A percentile compares a stretch with the other conserved stretches of the same genome.
Evolutionary conservation across 768 basidiomycete species (phyloP).

Genomic region (Lanmaoa rubissima): DNA sequence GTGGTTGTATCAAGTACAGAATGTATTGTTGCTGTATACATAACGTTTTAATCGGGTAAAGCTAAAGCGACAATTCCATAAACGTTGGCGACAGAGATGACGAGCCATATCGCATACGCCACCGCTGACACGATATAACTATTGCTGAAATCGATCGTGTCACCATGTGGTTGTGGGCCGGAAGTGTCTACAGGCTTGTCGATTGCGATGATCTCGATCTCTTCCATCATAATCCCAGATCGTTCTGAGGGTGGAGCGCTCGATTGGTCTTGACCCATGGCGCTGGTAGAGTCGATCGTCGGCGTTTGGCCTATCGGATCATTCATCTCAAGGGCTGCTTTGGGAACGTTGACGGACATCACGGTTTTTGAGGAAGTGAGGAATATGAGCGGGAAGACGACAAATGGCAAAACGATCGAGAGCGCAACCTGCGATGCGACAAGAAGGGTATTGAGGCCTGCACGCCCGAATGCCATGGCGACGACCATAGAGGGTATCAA

Average conservation of each 20-base stretch:
- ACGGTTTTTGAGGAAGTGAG: constrained; percentile 37
- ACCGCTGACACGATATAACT: constrained; percentile 36
- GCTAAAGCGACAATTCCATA: constrained; percentile 52
- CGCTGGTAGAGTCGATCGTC: constrained; percentile 7
- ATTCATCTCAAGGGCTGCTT: neutral
- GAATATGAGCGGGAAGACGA: constrained; percentile 43
- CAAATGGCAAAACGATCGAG: constrained; percentile 45
- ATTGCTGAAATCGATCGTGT: constrained; percentile 42
- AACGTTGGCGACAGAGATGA: constrained; percentile 49
- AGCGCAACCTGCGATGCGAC: constrained; percentile 48
- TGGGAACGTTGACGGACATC: constrained; percentile 18
- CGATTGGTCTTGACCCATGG: constrained; percentile 1
- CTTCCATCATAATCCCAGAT: neutral
- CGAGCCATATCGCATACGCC: constrained; percentile 46
- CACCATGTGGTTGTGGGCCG: constrained; percentile 1
- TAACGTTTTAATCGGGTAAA: neutral
- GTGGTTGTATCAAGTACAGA: neutral
- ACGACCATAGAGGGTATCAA: constrained; percentile 45
- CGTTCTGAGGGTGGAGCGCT: neutral
- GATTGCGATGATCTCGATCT: neutral
- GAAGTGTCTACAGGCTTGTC: constrained; percentile 2
- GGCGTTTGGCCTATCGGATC: neutral
- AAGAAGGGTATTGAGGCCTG: constrained; percentile 46
- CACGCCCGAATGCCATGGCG: constrained; percentile 41
- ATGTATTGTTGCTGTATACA: neutral